These are phyloP conservation scores for Chrysochromulina parva DNA, from an alignment of 78 protist species.

Conservation along the genomic window DNA sequence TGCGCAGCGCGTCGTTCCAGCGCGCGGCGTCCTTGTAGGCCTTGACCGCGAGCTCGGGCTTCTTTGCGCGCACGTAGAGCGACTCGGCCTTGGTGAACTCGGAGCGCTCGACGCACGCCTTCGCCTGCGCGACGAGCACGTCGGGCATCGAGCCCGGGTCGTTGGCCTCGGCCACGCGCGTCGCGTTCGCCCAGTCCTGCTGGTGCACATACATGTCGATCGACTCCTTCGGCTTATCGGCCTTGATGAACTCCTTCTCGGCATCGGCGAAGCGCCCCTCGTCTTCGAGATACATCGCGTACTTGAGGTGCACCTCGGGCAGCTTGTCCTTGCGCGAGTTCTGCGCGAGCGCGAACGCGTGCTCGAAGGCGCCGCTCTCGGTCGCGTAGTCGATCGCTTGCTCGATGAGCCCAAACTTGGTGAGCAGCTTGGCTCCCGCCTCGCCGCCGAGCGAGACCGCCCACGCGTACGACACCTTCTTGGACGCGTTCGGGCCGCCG, in stretches of 20 bases:
- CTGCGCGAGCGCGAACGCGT: slow-evolving; percentile 52
- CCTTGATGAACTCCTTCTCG: slow-evolving; percentile 61
- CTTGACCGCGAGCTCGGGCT: slow-evolving; percentile 68
- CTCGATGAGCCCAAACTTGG: slow-evolving; percentile 70
- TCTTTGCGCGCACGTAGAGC: slow-evolving; percentile 63
- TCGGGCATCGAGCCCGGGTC: slow-evolving; percentile 51
- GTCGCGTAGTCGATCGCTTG: slow-evolving; percentile 73
- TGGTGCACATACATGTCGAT: slow-evolving; percentile 81
- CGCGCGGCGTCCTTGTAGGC: slow-evolving; percentile 61
- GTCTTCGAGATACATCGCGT: slow-evolving; percentile 79
- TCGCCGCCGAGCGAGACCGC: slow-evolving; percentile 75
- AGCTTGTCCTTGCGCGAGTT: slow-evolving; percentile 40
- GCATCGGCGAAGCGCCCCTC: slow-evolving; percentile 65
- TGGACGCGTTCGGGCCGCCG: slow-evolving; percentile 65
- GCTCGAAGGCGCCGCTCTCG: slow-evolving; percentile 45
- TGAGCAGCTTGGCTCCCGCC: slow-evolving; percentile 75
- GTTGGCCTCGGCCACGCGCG: slow-evolving; percentile 75
- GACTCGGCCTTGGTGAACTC: slow-evolving; percentile 64
- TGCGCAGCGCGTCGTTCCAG: slow-evolving; percentile 49
- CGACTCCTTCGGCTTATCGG: slow-evolving; percentile 81
- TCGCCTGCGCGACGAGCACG: background rate
- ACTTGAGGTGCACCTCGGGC: slow-evolving; percentile 70
- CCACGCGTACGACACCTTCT: slow-evolving; percentile 63
- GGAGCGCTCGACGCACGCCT: background rate
- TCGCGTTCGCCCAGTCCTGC: slow-evolving; percentile 77